phyloP scores from a whole-genome alignment of 192 early-diverging fungal genomes.

The Piromyces finnis region DNA sequence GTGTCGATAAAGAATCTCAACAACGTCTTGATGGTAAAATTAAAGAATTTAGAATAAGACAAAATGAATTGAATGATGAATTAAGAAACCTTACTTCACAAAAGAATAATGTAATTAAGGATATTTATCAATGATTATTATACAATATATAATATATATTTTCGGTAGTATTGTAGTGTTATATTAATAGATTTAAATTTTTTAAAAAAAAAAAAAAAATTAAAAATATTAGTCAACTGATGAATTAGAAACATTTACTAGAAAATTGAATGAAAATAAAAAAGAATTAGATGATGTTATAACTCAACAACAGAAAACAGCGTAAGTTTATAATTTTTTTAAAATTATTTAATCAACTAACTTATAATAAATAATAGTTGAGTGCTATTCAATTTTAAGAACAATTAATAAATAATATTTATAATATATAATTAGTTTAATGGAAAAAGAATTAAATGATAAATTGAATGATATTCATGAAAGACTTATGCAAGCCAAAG shows the following conservation, averaged over 20 bases:
- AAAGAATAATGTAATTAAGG: not conserved
- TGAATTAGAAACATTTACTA: not conserved
- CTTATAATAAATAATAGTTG: no score
- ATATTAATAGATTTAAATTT: not conserved
- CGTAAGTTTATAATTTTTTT: not conserved
- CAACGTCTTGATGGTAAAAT: not conserved
- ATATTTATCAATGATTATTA: no score
- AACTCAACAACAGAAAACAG: not conserved
- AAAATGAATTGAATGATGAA: not conserved
- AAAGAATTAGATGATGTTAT: not conserved
- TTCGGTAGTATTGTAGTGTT: no score
- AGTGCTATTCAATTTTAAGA: no score
- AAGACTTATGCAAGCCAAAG: constrained; percentile 59
- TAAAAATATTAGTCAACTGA: not conserved
- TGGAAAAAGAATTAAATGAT: constrained; percentile 64
- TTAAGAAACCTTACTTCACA: not conserved
- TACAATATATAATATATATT: no score
- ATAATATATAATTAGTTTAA: constrained; percentile 12
- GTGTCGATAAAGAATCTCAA: not conserved
- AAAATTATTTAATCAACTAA: no score
- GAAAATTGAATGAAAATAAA: not conserved
- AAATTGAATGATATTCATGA: constrained; percentile 60
- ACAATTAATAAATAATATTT: no score
- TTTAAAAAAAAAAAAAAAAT: not conserved
- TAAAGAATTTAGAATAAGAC: not conserved